Evolutionary conservation across 202 grass and related monocot genomes (phyloP).

Genomic region (Schoenoplectus triqueter): DNA sequence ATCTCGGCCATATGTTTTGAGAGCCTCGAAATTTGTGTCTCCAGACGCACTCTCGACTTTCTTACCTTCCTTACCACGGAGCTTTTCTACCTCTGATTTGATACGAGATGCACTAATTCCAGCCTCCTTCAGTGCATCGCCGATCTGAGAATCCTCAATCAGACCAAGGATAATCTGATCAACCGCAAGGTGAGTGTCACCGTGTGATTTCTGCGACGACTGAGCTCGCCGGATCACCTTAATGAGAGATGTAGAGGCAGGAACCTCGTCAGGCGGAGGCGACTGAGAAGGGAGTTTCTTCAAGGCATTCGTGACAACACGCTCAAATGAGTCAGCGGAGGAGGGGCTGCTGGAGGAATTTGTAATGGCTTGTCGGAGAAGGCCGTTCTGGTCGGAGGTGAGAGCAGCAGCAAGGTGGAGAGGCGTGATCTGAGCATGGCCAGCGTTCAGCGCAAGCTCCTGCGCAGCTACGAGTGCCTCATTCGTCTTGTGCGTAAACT

Average conservation of each 20-base stretch:
- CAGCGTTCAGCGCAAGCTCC: slow-evolving; percentile 64
- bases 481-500: slow-evolving; percentile 99
- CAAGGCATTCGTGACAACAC: slow-evolving; percentile 55
- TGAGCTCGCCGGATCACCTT: slow-evolving; percentile 78
- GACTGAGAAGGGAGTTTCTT: slow-evolving; percentile 79
- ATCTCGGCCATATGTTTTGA: slow-evolving; percentile 68
- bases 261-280: slow-evolving; percentile 66
- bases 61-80: slow-evolving; percentile 56
- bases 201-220: slow-evolving; percentile 73
- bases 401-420: slow-evolving; percentile 74
- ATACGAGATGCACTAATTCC: slow-evolving; percentile 57
- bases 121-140: slow-evolving; percentile 76
- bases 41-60: slow-evolving; percentile 74
- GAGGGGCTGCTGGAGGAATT: slow-evolving; percentile 44
- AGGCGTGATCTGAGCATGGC: slow-evolving; percentile 88
- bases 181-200: slow-evolving; percentile 77
- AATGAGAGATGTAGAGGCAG: slow-evolving; percentile 73
- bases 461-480: slow-evolving; percentile 91
- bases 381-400: slow-evolving; percentile 50
- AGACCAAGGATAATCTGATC: slow-evolving; percentile 82
- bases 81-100: slow-evolving; percentile 72
- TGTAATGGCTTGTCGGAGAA: slow-evolving; percentile 64
- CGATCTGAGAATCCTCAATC: slow-evolving; percentile 79
- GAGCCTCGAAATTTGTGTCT: slow-evolving; percentile 81
- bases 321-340: slow-evolving; percentile 68